A percentile compares a stretch with the other conserved stretches of the same genome.
Conservation (phyloP, 1,284 basidiomycete species). For the Bondarzewia mesenterica region DNA sequence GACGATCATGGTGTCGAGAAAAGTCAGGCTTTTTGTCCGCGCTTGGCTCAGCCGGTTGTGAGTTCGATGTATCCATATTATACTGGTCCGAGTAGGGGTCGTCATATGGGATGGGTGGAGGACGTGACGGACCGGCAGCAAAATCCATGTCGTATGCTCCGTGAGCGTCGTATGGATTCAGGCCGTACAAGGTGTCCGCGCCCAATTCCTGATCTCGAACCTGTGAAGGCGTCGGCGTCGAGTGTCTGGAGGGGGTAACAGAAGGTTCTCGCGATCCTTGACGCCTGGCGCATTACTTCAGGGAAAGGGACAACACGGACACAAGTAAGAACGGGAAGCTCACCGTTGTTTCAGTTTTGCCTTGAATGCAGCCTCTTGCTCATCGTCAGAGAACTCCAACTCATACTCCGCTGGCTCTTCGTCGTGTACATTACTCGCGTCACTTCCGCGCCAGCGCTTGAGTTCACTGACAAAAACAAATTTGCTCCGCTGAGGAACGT, state of each 20-base stretch:
- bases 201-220: conserved; percentile 44
- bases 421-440: conserved; percentile 88
- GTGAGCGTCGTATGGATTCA: conserved; percentile 55
- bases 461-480: conserved; percentile 74
- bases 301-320: conserved; percentile 4
- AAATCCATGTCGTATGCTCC: conserved; percentile 61
- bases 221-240: conserved; percentile 45
- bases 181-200: conserved; percentile 35
- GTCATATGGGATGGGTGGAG: conserved; percentile 62
- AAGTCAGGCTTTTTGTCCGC: not conserved
- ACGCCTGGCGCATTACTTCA: conserved; percentile 30
- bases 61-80: conserved; percentile 13
- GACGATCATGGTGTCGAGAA: not conserved
- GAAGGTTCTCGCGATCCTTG: conserved; percentile 41
- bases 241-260: conserved; percentile 42
- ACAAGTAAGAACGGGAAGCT: conserved; percentile 11
- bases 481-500: conserved; percentile 67
- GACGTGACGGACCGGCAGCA: conserved; percentile 44
- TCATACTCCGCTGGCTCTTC: conserved; percentile 84
- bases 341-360: conserved; percentile 48
- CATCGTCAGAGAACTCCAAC: conserved; percentile 86
- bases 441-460: conserved; percentile 66
- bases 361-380: conserved; percentile 70
- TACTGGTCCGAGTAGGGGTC: conserved; percentile 64
- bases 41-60: conserved; percentile 4